Evolutionary conservation across 2,329 filamentous ascomycete genomes (phyloP).

Genomic region (Diaporthe amygdali): DNA sequence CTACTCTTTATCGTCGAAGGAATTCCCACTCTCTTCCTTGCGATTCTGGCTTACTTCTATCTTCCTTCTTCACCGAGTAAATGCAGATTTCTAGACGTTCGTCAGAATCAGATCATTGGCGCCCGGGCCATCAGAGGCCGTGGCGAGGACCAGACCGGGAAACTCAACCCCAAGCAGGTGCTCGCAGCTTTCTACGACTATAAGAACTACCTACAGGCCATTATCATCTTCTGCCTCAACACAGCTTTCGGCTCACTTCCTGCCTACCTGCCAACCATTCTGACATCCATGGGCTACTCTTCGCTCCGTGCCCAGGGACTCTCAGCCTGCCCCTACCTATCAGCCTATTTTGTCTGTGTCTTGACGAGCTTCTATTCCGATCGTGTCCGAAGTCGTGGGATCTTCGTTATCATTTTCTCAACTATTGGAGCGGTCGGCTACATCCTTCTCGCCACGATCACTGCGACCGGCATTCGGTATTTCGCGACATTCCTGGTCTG

Average conservation of each 20-base stretch:
- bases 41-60: neutral
- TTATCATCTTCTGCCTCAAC: slow-evolving; percentile 46
- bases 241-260: slow-evolving; percentile 44
- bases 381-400: slow-evolving; percentile 39
- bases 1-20: neutral
- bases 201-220: slow-evolving; percentile 40
- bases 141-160: neutral
- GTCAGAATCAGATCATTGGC: neutral
- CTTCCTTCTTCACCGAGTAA: neutral
- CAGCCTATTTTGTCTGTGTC: slow-evolving; percentile 41
- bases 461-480: slow-evolving; percentile 37
- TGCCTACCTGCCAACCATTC: slow-evolving; percentile 47
- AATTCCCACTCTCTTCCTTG: neutral
- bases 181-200: slow-evolving; percentile 40
- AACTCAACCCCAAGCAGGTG: slow-evolving; percentile 33
- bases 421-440: slow-evolving; percentile 39
- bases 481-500: slow-evolving; percentile 42
- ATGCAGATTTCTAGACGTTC: neutral
- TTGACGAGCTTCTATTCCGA: slow-evolving; percentile 40
- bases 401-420: slow-evolving; percentile 36
- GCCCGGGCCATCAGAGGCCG: neutral
- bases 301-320: slow-evolving; percentile 45
- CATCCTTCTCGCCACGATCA: slow-evolving; percentile 32
- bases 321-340: slow-evolving; percentile 45
- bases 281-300: slow-evolving; percentile 44